Base-by-base conservation (phyloP, 2,329 filamentous ascomycete genomes). In the Paecilomyces sp. region DNA sequence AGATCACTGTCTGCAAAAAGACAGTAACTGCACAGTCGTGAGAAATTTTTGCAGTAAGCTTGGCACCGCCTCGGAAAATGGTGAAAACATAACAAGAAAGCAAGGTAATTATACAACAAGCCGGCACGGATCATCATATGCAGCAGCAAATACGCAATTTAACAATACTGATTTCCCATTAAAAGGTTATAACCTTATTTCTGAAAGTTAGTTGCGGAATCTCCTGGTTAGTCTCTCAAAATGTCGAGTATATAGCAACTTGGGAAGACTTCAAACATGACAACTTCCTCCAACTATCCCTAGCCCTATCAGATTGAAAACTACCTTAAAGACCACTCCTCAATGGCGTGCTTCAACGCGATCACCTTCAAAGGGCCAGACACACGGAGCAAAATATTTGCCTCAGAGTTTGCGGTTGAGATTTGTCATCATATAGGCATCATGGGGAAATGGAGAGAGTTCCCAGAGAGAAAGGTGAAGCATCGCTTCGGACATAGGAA, bases 301-400 rank as follows among this genome's bases (percentile, higher is more conserved):
- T 62, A 60, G 63, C 58, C 61, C 58, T 56, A 62, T 74, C 71
- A 73, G 74, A 75, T 77, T 77, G 75, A 77, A 76, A 77, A 77
- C 75, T 77, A 77, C 72, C 67, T 66, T 69, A 65, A 63, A 61
- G 62, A 61, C 59, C 63, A 67, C 70, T 74, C 73, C 62, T 76
- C 75, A 77, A 60, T n/a, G 73, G 67, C 64, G 63, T 72, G 70
- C 69, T 74, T 47, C 64, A 54, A 71, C 73, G 47, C 55, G 54
- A 56, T 71, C 71, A 64, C 68, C 66, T 65, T 58, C 12, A 18
- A 57, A n/a, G 61, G 67, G 66, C 63, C 31, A 61, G 67, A 71
- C 70, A 71, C 65, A 67, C 64, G 68, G 69, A 72, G 70, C 70
- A 67, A 63, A 36, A 58, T 61, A 60, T 55, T 61, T 58, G 54